These are phyloP conservation scores for Claviceps purpurea DNA, from an alignment of 2,329 filamentous ascomycete species.

Conservation along the genomic window DNA sequence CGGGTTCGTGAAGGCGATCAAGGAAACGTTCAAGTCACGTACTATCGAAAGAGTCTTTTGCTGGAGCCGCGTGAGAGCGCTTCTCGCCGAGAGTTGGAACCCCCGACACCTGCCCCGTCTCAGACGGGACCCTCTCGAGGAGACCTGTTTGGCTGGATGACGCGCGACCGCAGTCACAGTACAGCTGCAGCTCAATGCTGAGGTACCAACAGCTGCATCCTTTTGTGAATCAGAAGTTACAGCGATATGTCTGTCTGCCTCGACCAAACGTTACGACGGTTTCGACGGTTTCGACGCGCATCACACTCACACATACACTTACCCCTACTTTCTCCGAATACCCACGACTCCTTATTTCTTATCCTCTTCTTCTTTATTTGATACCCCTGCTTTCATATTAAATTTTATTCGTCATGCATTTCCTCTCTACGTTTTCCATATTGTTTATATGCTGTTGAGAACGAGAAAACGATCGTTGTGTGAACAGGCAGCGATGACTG, in stretches of 20 bases:
- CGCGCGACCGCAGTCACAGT: constrained; percentile 28
- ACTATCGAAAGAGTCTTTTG: constrained; percentile 72
- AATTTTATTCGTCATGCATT: neutral
- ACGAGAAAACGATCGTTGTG: neutral
- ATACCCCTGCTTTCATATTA: constrained; percentile 4
- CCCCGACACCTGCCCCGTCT: constrained; percentile 16
- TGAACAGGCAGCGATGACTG: neutral
- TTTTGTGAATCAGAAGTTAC: neutral
- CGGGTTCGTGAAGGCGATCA: constrained; percentile 52
- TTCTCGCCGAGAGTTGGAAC: constrained; percentile 20
- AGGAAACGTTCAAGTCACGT: constrained; percentile 44
- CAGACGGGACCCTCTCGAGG: constrained; percentile 19
- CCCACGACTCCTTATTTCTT: constrained; percentile 1
- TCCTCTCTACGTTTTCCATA: neutral
- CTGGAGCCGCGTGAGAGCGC: constrained; percentile 59
- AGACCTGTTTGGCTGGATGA: constrained; percentile 39
- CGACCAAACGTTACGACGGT: neutral
- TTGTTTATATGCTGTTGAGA: neutral
- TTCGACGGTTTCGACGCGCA: neutral
- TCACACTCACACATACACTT: neutral
- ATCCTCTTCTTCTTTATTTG: constrained; percentile 5
- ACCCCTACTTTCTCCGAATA: neutral
- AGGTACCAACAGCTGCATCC: neutral
- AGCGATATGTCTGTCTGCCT: neutral
- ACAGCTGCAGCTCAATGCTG: constrained; percentile 11